phyloP scores from a whole-genome alignment of 202 grass and related monocot species.

The Cymbopogon flexuosus region DNA sequence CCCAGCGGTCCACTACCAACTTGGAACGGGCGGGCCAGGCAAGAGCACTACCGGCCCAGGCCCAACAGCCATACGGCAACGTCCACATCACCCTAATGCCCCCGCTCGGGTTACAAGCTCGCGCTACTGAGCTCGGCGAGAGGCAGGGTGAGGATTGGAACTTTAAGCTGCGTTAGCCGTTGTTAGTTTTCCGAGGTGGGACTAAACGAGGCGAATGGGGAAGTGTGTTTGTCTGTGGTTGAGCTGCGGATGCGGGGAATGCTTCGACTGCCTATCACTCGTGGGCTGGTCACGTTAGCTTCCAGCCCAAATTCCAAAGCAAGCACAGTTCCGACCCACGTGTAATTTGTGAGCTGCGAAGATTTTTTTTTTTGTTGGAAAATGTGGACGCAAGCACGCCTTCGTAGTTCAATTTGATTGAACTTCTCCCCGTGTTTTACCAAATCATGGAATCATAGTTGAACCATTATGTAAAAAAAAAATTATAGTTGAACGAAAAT shows the following conservation, averaged over 20 bases:
- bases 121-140: neutral
- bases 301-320: neutral
- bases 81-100: neutral
- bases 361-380: neutral
- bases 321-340: neutral
- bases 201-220: neutral
- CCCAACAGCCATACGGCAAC: too few species aligned
- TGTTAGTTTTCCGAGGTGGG: neutral
- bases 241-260: neutral
- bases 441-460: neutral
- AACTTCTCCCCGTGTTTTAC: neutral
- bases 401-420: too few species aligned
- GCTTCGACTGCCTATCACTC: neutral
- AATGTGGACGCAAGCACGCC: neutral
- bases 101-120: conserved; percentile 39
- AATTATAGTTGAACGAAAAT: neutral
- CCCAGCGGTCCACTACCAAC: too few species aligned
- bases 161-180: neutral
- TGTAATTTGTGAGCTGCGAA: neutral
- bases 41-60: too few species aligned
- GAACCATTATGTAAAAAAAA: neutral
- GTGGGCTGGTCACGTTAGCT: neutral
- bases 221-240: neutral
- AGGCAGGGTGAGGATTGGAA: accelerated
- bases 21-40: too few species aligned